Percentiles rank a stretch among this genome's conserved stretches.
phyloP scores from a whole-genome alignment of 805 yeast species.

The Candida ovalis region DNA sequence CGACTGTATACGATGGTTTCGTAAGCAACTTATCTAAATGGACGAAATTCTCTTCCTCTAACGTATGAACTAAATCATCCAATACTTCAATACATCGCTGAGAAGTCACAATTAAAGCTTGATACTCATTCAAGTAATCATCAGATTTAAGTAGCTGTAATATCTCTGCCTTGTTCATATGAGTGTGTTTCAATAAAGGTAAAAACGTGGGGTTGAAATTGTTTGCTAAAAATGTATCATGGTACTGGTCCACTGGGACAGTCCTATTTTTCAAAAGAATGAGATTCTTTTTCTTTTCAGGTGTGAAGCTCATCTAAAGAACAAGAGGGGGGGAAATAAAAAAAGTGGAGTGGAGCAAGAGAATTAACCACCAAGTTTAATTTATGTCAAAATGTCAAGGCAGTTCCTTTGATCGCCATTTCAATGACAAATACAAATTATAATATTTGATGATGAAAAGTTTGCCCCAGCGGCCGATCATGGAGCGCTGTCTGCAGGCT shows the following conservation, averaged over 20 bases:
- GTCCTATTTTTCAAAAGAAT: slow-evolving; percentile 71
- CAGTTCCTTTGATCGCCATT: no score
- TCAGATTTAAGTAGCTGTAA: slow-evolving; percentile 39
- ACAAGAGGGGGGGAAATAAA: no score
- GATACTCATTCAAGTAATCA: slow-evolving; percentile 37
- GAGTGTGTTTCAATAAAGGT: slow-evolving; percentile 70
- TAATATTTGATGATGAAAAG: no score
- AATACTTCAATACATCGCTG: slow-evolving; percentile 89
- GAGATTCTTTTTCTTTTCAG: slow-evolving; percentile 28
- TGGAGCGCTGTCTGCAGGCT: no score
- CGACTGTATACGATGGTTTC: slow-evolving; percentile 78
- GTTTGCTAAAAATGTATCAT: slow-evolving; percentile 35
- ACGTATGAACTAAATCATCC: slow-evolving; percentile 37
- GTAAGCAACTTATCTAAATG: slow-evolving; percentile 30
- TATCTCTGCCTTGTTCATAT: slow-evolving; percentile 45
- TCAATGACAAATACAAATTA: no score
- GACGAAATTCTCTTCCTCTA: slow-evolving; percentile 15
- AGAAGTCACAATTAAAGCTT: slow-evolving; percentile 73
- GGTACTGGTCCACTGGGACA: slow-evolving; percentile 64
- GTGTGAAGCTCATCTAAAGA: no score
- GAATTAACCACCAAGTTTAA: no score
- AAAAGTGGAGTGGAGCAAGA: no score
- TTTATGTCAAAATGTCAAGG: no score
- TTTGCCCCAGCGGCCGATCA: no score
- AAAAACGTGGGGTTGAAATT: slow-evolving; percentile 51